Percentiles rank a stretch among this genome's conserved stretches.
These are phyloP conservation scores for Didymella pinodella DNA, from an alignment of 2,329 filamentous ascomycete species.

Conservation along the genomic window DNA sequence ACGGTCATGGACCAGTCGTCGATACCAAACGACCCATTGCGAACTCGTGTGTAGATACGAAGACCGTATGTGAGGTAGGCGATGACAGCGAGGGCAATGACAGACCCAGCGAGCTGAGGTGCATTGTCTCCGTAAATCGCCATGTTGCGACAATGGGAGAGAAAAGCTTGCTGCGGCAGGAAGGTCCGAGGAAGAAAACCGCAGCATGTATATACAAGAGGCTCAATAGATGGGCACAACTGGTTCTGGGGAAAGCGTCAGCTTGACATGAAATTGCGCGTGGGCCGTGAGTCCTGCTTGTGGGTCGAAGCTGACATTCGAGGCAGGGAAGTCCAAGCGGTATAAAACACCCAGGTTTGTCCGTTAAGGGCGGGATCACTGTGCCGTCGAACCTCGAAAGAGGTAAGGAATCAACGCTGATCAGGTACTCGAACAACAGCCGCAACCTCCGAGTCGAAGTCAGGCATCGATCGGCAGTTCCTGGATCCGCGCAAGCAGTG, in stretches of 20 bases:
- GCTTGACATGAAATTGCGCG: constrained; percentile 11
- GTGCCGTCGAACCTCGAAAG: neutral
- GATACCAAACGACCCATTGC: constrained; percentile 34
- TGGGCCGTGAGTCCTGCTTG: constrained; percentile 3
- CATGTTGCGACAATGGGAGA: constrained; percentile 3
- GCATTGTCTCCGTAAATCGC: constrained; percentile 17
- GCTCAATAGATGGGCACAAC: neutral
- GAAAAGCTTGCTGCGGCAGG: neutral
- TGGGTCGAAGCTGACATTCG: constrained; percentile 7
- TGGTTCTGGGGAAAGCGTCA: constrained; percentile 1
- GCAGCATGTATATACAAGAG: neutral
- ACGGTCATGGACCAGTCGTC: constrained; percentile 43
- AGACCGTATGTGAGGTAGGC: constrained; percentile 28
- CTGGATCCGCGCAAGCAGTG: constrained; percentile 1
- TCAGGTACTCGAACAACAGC: neutral
- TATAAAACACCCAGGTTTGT: neutral
- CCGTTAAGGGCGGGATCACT: neutral
- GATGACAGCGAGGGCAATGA: constrained; percentile 26
- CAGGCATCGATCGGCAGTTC: neutral
- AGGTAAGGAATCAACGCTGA: constrained; percentile 6
- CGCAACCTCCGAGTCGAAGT: neutral
- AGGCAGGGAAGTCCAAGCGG: constrained; percentile 4
- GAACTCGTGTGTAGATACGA: constrained; percentile 30
- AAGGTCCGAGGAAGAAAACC: neutral
- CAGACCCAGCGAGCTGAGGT: constrained; percentile 27